Conservation (phyloP, 495 filamentous ascomycete genomes). For the Monascus purpureus region DNA sequence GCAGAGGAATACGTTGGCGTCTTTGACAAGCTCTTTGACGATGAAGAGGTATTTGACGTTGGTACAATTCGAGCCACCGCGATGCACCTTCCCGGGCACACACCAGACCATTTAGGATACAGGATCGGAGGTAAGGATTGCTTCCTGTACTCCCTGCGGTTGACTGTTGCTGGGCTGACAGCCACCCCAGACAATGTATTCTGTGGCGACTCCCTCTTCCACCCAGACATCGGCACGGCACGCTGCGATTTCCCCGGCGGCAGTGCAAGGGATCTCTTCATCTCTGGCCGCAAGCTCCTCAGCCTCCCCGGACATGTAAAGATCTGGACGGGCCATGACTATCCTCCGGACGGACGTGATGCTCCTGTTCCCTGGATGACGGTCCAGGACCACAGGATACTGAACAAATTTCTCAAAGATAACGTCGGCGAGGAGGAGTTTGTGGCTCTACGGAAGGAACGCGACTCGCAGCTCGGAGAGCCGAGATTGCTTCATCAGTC, state of each 20-base stretch:
- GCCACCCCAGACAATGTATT: conserved; percentile 50
- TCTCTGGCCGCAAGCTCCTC: conserved; percentile 32
- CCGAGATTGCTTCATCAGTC: conserved; percentile 41
- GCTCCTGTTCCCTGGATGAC: conserved; percentile 29
- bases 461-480: conserved; percentile 33
- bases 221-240: conserved; percentile 43
- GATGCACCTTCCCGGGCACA: conserved; percentile 46
- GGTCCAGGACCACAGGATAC: conserved; percentile 32
- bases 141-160: no score
- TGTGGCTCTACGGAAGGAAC: conserved; percentile 26
- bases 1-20: conserved; percentile 22
- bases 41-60: conserved; percentile 37
- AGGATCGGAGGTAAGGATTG: no score
- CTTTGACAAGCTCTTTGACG: conserved; percentile 40
- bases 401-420: conserved; percentile 39
- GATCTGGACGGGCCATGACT: conserved; percentile 40
- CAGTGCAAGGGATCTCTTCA: conserved; percentile 27
- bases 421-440: conserved; percentile 32
- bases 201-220: conserved; percentile 46
- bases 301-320: conserved; percentile 26
- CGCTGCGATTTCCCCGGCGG: conserved; percentile 49
- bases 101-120: conserved; percentile 49
- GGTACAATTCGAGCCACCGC: conserved; percentile 31
- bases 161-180: no score
- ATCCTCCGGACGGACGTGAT: conserved; percentile 20